A percentile compares a stretch with the other conserved stretches of the same genome.
These are phyloP conservation scores for Mycosphaerelloides madeirae DNA, from an alignment of 2,329 filamentous ascomycete genomes.

Conservation along the genomic window DNA sequence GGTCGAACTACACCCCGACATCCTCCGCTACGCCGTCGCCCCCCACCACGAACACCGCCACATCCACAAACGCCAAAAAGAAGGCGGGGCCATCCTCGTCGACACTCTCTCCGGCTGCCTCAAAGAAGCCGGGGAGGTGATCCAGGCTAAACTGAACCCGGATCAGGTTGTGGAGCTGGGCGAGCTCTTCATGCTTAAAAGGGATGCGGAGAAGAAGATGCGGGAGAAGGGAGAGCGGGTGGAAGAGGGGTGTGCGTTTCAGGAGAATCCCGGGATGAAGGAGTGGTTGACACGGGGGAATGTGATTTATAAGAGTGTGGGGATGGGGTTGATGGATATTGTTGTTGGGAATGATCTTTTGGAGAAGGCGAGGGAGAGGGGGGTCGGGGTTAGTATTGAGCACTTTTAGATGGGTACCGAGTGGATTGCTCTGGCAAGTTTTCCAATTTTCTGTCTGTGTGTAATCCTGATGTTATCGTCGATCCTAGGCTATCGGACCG, in stretches of 20 bases:
- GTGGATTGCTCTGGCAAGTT: too few species aligned
- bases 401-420: constrained; percentile 38
- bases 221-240: constrained; percentile 25
- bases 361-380: constrained; percentile 50
- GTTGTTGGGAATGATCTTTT: constrained; percentile 58
- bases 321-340: constrained; percentile 64
- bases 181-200: constrained; percentile 65
- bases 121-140: constrained; percentile 80
- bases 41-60: constrained; percentile 51
- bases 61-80: constrained; percentile 59
- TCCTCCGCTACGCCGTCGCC: constrained; percentile 61
- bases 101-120: constrained; percentile 73
- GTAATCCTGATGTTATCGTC: too few species aligned
- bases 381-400: constrained; percentile 53
- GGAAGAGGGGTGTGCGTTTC: constrained; percentile 26
- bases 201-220: constrained; percentile 43
- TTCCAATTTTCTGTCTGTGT: too few species aligned
- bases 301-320: constrained; percentile 66
- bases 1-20: constrained; percentile 74
- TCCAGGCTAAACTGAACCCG: constrained; percentile 67
- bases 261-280: constrained; percentile 40
- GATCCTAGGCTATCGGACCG: too few species aligned
- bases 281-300: constrained; percentile 57
- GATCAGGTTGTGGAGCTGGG: constrained; percentile 81
- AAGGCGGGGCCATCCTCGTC: constrained; percentile 58